Evolutionary conservation across 768 basidiomycete genomes (phyloP).

Genomic region (Pulveroboletus sp.): DNA sequence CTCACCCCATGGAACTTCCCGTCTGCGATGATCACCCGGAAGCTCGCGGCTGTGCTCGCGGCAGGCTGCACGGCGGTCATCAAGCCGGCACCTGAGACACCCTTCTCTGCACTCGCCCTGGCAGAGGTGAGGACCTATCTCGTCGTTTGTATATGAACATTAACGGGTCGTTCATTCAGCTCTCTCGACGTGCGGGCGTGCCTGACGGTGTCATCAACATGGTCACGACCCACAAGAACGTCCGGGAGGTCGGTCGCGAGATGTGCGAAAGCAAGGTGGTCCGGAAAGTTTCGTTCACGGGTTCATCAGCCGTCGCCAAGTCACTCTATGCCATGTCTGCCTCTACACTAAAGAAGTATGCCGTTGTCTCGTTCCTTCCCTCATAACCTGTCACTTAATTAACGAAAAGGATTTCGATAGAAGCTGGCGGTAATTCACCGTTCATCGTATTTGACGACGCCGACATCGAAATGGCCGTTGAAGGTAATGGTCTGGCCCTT

Average conservation of each 20-base stretch:
- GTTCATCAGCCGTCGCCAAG: constrained; percentile 79
- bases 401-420: constrained; percentile 55
- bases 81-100: constrained; percentile 93
- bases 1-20: constrained; percentile 93
- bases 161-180: constrained; percentile 36
- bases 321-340: constrained; percentile 67
- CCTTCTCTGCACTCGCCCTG: constrained; percentile 87
- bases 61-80: constrained; percentile 96
- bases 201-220: constrained; percentile 95
- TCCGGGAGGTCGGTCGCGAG: constrained; percentile 86
- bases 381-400: neutral
- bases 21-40: constrained; percentile 91
- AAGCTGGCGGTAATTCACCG: constrained; percentile 92
- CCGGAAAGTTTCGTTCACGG: constrained; percentile 90
- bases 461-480: constrained; percentile 87
- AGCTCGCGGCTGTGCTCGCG: constrained; percentile 83
- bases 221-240: constrained; percentile 82
- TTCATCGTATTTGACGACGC: constrained; percentile 98
- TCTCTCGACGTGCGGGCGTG: constrained; percentile 84
- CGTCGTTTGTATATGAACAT: neutral
- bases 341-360: constrained; percentile 78
- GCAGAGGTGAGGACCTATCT: constrained; percentile 58
- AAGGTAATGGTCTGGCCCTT: constrained; percentile 42
- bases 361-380: neutral
- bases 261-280: constrained; percentile 86